Conservation (phyloP, 306 rosid genomes). For the Mimosa pudica region DNA sequence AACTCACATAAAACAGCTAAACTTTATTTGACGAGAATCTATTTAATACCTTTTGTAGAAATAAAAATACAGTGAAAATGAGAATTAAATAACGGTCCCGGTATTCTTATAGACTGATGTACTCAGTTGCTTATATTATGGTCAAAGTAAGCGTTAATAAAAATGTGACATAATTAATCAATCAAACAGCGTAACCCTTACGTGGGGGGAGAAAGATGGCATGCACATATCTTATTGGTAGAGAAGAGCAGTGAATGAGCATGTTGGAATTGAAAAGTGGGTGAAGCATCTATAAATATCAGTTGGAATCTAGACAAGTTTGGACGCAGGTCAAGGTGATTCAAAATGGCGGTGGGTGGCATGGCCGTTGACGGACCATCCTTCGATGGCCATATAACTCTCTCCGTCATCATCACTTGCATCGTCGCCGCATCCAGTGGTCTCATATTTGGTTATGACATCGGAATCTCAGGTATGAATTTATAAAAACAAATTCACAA, state of each 20-base stretch:
- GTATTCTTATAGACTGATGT: not conserved
- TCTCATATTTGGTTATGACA: conserved; percentile 65
- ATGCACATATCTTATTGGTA: not conserved
- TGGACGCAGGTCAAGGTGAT: not conserved
- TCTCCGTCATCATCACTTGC: conserved; percentile 52
- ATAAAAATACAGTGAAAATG: too few species aligned
- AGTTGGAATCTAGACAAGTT: not conserved
- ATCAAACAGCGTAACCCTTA: not conserved
- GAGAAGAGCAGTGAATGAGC: not conserved
- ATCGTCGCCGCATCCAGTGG: conserved; percentile 68
- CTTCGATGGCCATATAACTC: conserved; percentile 47
- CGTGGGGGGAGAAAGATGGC: not conserved
- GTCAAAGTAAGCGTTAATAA: not conserved
- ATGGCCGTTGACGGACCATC: conserved; percentile 29
- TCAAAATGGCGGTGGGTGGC: conserved; percentile 50
- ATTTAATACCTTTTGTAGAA: not conserved
- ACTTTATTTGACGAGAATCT: not conserved
- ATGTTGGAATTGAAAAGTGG: not conserved
- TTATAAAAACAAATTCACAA: too few species aligned
- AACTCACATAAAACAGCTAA: not conserved
- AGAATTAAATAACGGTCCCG: not conserved
- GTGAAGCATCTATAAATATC: not conserved
- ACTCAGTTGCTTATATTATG: not conserved
- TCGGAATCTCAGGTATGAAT: conserved; percentile 57
- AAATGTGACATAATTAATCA: not conserved